Evolutionary conservation across 2,329 filamentous ascomycete species (phyloP).

Genomic region (Trichophyton mentagrophytes): DNA sequence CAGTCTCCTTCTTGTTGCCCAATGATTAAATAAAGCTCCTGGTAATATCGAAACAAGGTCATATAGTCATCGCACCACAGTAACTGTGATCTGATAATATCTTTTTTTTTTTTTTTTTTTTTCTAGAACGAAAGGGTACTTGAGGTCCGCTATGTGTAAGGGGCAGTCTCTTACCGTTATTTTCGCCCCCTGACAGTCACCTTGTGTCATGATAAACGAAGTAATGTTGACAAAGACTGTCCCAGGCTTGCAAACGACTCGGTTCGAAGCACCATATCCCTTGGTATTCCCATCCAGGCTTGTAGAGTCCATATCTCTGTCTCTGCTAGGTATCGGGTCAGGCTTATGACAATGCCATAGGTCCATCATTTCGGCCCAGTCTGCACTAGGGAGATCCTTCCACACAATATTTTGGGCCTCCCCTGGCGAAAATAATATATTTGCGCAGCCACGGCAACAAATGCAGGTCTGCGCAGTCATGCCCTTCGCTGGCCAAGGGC

Average conservation of each 20-base stretch:
- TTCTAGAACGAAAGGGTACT: not conserved
- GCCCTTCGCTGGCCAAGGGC: slow-evolving; percentile 28
- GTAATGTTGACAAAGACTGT: slow-evolving; percentile 71
- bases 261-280: slow-evolving; percentile 73
- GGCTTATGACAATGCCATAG: slow-evolving; percentile 99
- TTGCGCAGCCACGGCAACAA: slow-evolving; percentile 28
- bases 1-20: slow-evolving; percentile 46
- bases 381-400: slow-evolving; percentile 91
- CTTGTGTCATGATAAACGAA: slow-evolving; percentile 56
- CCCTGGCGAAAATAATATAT: slow-evolving; percentile 18
- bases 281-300: slow-evolving; percentile 44
- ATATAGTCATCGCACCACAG: too few relatives aligned
- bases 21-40: not conserved
- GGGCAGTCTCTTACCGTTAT: slow-evolving; percentile 23
- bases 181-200: slow-evolving; percentile 46
- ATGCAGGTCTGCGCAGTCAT: slow-evolving; percentile 24
- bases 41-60: too few relatives aligned
- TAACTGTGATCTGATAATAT: too few relatives aligned
- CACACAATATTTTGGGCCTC: slow-evolving; percentile 41
- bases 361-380: slow-evolving; percentile 99
- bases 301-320: slow-evolving; percentile 22
- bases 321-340: slow-evolving; percentile 21
- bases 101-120: too few relatives aligned
- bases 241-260: slow-evolving; percentile 51
- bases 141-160: slow-evolving; percentile 1